Evolutionary conservation across 2,329 filamentous ascomycete species (phyloP), one percentile per base, ranked within the genome.

Genomic region (Claviceps sorghi): DNA sequence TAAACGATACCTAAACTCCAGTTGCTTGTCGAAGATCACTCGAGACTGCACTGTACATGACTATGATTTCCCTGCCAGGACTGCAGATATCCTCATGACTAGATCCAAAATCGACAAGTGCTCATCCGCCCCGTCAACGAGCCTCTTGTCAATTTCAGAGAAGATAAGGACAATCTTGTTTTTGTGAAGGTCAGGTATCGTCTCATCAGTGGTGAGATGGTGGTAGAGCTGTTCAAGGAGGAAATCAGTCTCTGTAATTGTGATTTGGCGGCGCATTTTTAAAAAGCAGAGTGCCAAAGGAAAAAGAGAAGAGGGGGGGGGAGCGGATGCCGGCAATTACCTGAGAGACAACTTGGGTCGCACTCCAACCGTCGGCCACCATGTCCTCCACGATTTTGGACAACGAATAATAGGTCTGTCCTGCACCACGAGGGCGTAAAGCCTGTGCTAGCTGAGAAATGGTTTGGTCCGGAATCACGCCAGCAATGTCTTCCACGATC

Each of bases 361-460:
- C 93, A 65, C 90, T 96, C 91, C 93, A 98, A 9, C 93, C 93
- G 69, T 97, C 93, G 0, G 91, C 91, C 47, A 97, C 83, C 74
- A 98, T 82, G 58, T 95, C 86, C 60, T 90, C 87, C 5, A 97
- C 86, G 6, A 88, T 83, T 58, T 81, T 82, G 0, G 88, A 82
- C 17, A 98, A 79, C 13, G 78, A 76, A 54, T 82, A 77, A 62
- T 95, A 98, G 0, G 81, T 75, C 15, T 78, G 74, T 1, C 77
- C 77, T 40, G 75, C 75, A 26, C 77, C 77, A 57, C 73, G 78
- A 4, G 88, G 87, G 59, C 86, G 84, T 72, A 97, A 86, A 19
- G 88, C 85, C 54, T 80, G 70, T 13, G 88, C 72, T 17, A 98
- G 74, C 9, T 67, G 69, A 52, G 85, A 77, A 49, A 98, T 80